Conservation (phyloP, 768 basidiomycete genomes). For the Boletus reticulatus region DNA sequence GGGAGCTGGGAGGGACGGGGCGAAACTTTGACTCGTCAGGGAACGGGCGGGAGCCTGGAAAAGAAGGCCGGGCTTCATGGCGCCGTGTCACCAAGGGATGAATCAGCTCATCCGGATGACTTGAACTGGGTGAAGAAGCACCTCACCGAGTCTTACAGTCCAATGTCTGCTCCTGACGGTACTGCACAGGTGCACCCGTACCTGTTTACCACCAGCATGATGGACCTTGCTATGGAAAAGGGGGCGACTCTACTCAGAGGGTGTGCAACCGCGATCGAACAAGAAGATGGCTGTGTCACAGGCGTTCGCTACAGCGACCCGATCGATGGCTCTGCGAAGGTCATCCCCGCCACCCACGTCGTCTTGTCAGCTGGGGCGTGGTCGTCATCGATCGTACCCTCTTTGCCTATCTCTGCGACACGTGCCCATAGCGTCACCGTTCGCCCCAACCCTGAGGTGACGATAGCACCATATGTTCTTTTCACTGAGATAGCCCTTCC, state of each 20-base stretch:
- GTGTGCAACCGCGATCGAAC: conserved; percentile 45
- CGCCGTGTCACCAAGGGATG: conserved; percentile 14
- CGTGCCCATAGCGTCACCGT: conserved; percentile 76
- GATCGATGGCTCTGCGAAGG: conserved; percentile 22
- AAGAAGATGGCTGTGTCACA: conserved; percentile 40
- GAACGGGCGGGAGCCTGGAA: conserved; percentile 44
- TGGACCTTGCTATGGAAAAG: conserved; percentile 55
- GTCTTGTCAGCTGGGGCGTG: conserved; percentile 86
- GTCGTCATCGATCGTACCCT: conserved; percentile 60
- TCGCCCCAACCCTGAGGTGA: conserved; percentile 40
- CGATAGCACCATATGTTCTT: conserved; percentile 72
- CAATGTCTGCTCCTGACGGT: conserved; percentile 48
- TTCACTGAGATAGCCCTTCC: conserved; percentile 71
- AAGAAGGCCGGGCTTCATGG: conserved; percentile 49
- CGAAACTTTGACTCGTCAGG: conserved; percentile 27
- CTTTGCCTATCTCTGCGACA: conserved; percentile 57
- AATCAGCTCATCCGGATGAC: conserved; percentile 47
- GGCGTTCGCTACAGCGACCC: conserved; percentile 43
- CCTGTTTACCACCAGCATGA: conserved; percentile 70
- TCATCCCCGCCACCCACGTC: conserved; percentile 63
- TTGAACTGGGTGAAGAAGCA: conserved; percentile 52
- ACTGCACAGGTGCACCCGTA: conserved; percentile 81
- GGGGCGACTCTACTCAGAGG: conserved; percentile 51
- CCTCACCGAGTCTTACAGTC: conserved; percentile 59
- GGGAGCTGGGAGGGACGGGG: conserved; percentile 72